phyloP scores from a whole-genome alignment of 2,329 filamentous ascomycete species.

The Aspergillus sp. region DNA sequence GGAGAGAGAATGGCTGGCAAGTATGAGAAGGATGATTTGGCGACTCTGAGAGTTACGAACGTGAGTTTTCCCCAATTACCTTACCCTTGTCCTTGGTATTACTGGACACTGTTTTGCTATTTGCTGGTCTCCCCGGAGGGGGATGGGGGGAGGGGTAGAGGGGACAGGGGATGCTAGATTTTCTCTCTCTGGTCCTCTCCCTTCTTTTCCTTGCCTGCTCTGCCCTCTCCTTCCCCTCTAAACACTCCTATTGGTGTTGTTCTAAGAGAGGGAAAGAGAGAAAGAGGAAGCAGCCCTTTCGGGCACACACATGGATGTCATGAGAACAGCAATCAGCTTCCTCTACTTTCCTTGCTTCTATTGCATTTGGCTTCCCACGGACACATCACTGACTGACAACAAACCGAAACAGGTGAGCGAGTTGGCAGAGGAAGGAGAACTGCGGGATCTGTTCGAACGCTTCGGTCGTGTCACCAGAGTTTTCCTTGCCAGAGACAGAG shows the following conservation, averaged over 20 bases:
- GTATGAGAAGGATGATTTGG: conserved; percentile 94
- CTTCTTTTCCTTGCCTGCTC: background rate
- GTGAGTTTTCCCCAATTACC: conserved; percentile 57
- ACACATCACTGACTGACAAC: conserved; percentile 1
- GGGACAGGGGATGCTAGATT: background rate
- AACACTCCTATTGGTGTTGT: background rate
- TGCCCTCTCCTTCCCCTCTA: background rate
- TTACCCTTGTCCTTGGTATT: background rate
- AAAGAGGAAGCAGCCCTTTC: background rate
- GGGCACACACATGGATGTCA: background rate
- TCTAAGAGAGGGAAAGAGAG: background rate
- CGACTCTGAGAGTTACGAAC: conserved; percentile 96
- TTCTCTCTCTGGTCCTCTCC: background rate
- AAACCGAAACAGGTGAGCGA: conserved; percentile 72
- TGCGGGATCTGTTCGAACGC: conserved; percentile 96
- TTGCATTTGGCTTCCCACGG: background rate
- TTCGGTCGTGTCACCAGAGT: conserved; percentile 96
- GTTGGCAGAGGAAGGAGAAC: conserved; percentile 92
- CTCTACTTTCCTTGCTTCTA: conserved; percentile 9
- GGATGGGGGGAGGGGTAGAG: background rate
- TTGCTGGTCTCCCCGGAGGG: background rate
- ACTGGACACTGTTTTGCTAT: background rate
- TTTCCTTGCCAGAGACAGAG: conserved; percentile 96
- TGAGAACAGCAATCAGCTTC: conserved; percentile 1
- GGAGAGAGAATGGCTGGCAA: conserved; percentile 90